Base-by-base conservation (phyloP, 768 basidiomycete species). In the Sporobolomyces pararoseus region DNA sequence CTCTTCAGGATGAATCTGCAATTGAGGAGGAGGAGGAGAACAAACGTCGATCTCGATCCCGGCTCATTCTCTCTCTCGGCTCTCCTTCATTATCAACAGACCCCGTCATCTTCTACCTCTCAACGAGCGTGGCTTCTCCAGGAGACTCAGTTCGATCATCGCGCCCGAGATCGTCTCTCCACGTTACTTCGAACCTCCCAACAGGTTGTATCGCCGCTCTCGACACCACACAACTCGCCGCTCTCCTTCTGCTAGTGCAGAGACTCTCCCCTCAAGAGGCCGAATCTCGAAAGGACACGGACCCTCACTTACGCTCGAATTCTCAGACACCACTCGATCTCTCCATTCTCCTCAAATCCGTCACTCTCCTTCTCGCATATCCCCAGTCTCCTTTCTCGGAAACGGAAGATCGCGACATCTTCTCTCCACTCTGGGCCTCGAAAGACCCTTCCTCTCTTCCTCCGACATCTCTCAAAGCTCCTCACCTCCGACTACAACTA, bases 201-300 rank as follows among this genome's bases (percentile, higher is more conserved):
- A 1, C 54, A 2, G 29, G 39, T 2, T 54, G 57, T 51, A 27
- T 52, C 47, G 34, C 29, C 31, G 62, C 69, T 13, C 1, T 55
- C 59, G 47, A 49, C 12, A 59, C 50, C 17, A 23, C 21, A 23
- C 66, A 63, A 31, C 60, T 64, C 29, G 42, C n/a, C 3, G 46
- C 27, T 46, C 60, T 53, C 17, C 61, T 59, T 60, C 57, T 21
- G 71, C 90, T 17, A 89, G 90, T 34, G 86, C 86, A 21, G 81
- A 91, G 49, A 82, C 85, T 75, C 82, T 16, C 9, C 5, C 12
- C 50, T 31, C 6, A 29, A 25, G 12, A 23, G 17, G 0, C 50
- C 39, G 14, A 25, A 17, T 19, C 66, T 64, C 14, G 32, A 46
- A 9, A 29, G 31, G 32, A 7, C 42, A 21, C 49, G 21, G 10